Percentiles rank a stretch among this genome's conserved stretches.
Evolutionary conservation across 345 rosid species (phyloP).

Genomic region (Citrus medica): DNA sequence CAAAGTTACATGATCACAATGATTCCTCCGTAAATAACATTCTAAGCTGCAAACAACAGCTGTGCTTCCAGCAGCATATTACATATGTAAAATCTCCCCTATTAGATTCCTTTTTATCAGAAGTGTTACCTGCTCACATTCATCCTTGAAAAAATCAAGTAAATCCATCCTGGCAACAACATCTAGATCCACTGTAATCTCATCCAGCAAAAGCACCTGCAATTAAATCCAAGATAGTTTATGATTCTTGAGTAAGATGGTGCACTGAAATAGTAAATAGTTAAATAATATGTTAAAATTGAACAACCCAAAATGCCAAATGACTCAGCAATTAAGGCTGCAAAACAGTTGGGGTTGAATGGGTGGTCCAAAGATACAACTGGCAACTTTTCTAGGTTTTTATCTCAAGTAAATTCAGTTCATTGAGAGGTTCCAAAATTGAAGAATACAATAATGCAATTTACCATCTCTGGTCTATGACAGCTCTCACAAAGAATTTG

Average conservation of each 20-base stretch:
- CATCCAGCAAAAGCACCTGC: constrained; percentile 90
- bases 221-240: constrained; percentile 2
- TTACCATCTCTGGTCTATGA: background rate
- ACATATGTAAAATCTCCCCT: background rate
- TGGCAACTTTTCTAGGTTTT: background rate
- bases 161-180: constrained; percentile 95
- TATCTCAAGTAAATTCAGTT: background rate
- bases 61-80: background rate
- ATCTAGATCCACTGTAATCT: constrained; percentile 92
- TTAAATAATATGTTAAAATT: background rate
- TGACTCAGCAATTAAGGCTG: background rate
- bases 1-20: background rate
- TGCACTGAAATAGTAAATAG: background rate
- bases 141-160: constrained; percentile 85
- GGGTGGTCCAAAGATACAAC: background rate
- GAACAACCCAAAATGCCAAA: background rate
- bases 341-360: background rate
- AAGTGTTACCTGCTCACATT: constrained; percentile 66
- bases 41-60: background rate
- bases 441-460: background rate
- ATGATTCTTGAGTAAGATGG: background rate
- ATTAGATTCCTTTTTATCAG: background rate
- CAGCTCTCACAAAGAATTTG: background rate
- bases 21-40: background rate
- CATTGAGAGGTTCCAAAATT: background rate